Percentiles rank a stretch among this genome's conserved stretches.
Conservation (phyloP, 2,329 filamentous ascomycete genomes). For the Trichoderma sp. region DNA sequence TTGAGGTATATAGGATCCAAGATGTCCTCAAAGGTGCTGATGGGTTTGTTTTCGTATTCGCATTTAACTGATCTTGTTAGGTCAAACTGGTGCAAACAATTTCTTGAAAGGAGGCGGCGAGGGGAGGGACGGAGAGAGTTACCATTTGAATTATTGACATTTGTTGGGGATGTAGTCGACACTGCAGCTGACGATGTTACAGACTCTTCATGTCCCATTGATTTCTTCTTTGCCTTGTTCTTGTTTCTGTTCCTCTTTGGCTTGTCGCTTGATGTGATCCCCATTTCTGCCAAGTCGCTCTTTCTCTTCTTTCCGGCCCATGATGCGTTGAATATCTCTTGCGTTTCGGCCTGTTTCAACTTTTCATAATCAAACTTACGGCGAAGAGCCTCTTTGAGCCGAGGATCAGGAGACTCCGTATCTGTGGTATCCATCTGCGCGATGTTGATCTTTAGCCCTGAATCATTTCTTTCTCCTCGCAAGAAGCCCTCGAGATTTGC, state of each 20-base stretch:
- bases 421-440: slow-evolving; percentile 48
- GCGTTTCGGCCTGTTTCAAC: slow-evolving; percentile 44
- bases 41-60: slow-evolving; percentile 44
- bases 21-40: slow-evolving; percentile 44
- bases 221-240: slow-evolving; percentile 26
- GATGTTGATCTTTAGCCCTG: slow-evolving; percentile 57
- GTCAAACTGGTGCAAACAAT: no score
- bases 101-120: background rate
- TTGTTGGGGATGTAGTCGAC: slow-evolving; percentile 37
- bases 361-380: slow-evolving; percentile 68
- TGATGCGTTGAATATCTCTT: slow-evolving; percentile 42
- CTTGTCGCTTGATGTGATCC: slow-evolving; percentile 35
- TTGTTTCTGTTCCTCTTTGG: slow-evolving; percentile 30
- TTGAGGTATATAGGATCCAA: slow-evolving; percentile 44
- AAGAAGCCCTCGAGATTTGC: slow-evolving; percentile 71
- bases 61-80: slow-evolving; percentile 44
- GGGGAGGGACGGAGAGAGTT: slow-evolving; percentile 12
- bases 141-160: slow-evolving; percentile 32
- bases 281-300: slow-evolving; percentile 31
- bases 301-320: slow-evolving; percentile 45
- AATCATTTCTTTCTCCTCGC: slow-evolving; percentile 57
- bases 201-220: background rate
- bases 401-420: slow-evolving; percentile 47
- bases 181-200: slow-evolving; percentile 20
- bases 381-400: slow-evolving; percentile 58